phyloP scores from a whole-genome alignment of 2,329 filamentous ascomycete species.

The Talaromyces marneffei region DNA sequence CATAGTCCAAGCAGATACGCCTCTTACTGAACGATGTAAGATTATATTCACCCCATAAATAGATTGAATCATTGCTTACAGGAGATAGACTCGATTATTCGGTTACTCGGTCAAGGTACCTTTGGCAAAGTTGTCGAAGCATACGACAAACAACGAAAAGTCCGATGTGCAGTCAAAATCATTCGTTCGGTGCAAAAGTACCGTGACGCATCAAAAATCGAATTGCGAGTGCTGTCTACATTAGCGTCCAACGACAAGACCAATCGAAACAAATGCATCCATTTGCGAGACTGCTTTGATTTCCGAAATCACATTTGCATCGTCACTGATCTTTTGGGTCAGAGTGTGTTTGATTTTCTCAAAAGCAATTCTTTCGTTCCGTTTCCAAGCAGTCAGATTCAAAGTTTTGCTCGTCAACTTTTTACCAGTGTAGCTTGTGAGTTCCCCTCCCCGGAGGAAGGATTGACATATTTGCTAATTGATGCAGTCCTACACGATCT shows the following conservation, averaged over 20 bases:
- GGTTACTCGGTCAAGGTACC: constrained; percentile 89
- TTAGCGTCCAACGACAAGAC: constrained; percentile 83
- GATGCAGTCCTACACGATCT: constrained; percentile 81
- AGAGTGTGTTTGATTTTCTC: constrained; percentile 97
- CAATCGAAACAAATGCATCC: constrained; percentile 94
- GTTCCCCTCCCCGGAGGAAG: constrained; percentile 35
- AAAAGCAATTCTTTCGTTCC: constrained; percentile 94
- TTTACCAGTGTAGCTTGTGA: constrained; percentile 97
- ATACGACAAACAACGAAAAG: constrained; percentile 67
- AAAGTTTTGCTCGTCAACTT: constrained; percentile 89
- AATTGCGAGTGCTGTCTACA: constrained; percentile 86
- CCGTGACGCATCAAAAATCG: constrained; percentile 89
- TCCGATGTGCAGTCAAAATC: constrained; percentile 92
- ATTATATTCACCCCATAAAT: constrained; percentile 1
- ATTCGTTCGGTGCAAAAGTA: constrained; percentile 98
- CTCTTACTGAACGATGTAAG: constrained; percentile 85
- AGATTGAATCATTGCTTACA: constrained; percentile 17
- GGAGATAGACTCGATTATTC: constrained; percentile 70
- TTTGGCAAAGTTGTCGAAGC: constrained; percentile 98
- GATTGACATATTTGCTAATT: constrained; percentile 21
- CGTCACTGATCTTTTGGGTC: constrained; percentile 70
- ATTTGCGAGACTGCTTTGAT: constrained; percentile 93
- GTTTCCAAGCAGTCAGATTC: constrained; percentile 97
- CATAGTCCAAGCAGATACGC: constrained; percentile 79
- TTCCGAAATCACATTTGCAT: constrained; percentile 95